Percentiles rank a stretch among this genome's conserved stretches.
Evolutionary conservation across 768 basidiomycete species (phyloP).

Genomic region (Tylopilus sp.): DNA sequence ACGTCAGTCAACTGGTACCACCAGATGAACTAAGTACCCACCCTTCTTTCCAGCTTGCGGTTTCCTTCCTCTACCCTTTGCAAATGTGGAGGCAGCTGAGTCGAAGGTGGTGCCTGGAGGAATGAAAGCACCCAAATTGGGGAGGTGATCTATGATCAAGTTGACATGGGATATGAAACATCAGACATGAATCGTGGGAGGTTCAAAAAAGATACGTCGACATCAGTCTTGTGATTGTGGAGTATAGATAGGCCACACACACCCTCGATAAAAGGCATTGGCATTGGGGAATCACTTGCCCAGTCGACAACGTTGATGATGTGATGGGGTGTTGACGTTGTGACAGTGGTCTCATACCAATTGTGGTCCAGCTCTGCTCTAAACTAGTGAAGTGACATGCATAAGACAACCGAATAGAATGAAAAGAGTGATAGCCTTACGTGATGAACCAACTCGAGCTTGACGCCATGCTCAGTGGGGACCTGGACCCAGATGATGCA

Average conservation of each 20-base stretch:
- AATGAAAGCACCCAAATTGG: slow-evolving; percentile 26
- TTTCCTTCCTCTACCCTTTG: slow-evolving; percentile 9
- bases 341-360: slow-evolving; percentile 92
- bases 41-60: slow-evolving; percentile 13
- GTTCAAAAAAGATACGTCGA: background rate
- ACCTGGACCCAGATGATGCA: slow-evolving; percentile 80
- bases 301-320: slow-evolving; percentile 92
- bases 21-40: background rate
- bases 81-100: slow-evolving; percentile 8
- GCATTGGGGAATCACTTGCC: slow-evolving; percentile 77
- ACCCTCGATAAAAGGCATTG: slow-evolving; percentile 19
- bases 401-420: background rate
- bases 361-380: slow-evolving; percentile 94
- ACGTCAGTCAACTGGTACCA: background rate
- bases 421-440: slow-evolving; percentile 10
- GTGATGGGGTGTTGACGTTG: slow-evolving; percentile 66
- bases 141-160: slow-evolving; percentile 16
- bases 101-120: slow-evolving; percentile 18
- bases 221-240: slow-evolving; percentile 5
- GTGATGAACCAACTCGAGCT: slow-evolving; percentile 65
- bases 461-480: slow-evolving; percentile 58
- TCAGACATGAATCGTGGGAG: background rate
- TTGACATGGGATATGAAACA: background rate
- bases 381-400: slow-evolving; percentile 49
- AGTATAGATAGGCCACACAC: slow-evolving; percentile 7